phyloP scores from a whole-genome alignment of 1,284 basidiomycete genomes.

The Chalciporus sp. region DNA sequence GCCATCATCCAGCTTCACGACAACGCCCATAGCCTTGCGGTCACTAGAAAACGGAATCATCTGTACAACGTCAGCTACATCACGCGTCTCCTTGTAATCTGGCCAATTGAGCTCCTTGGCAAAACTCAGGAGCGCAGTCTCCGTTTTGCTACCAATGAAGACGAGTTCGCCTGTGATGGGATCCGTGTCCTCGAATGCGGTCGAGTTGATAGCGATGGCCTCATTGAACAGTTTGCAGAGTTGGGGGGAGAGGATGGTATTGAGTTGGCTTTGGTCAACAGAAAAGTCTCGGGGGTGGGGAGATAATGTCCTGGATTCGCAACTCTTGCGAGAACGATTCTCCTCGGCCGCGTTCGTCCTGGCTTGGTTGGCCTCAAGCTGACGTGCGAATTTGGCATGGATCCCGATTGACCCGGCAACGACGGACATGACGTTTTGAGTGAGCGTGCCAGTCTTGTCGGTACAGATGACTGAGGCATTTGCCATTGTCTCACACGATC shows the following conservation, averaged over 20 bases:
- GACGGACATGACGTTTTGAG: slow-evolving; percentile 94
- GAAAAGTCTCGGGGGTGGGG: slow-evolving; percentile 76
- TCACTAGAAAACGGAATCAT: slow-evolving; percentile 96
- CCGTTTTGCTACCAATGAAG: slow-evolving; percentile 96
- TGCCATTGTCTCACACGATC: slow-evolving; percentile 98
- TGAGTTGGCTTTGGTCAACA: slow-evolving; percentile 77
- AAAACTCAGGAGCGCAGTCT: slow-evolving; percentile 90
- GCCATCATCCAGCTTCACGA: slow-evolving; percentile 65
- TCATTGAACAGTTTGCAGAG: slow-evolving; percentile 80
- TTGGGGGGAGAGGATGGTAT: slow-evolving; percentile 61
- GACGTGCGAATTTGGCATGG: slow-evolving; percentile 89
- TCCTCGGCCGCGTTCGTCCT: slow-evolving; percentile 77
- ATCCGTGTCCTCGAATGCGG: slow-evolving; percentile 89
- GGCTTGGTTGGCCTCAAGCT: slow-evolving; percentile 72
- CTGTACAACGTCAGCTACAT: slow-evolving; percentile 73
- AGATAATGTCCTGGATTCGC: slow-evolving; percentile 32
- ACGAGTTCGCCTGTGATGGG: slow-evolving; percentile 61
- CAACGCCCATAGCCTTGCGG: slow-evolving; percentile 95
- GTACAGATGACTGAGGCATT: slow-evolving; percentile 97
- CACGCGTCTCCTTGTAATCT: slow-evolving; percentile 72
- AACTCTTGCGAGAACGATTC: slow-evolving; percentile 37
- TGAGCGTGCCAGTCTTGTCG: slow-evolving; percentile 94
- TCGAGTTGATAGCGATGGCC: slow-evolving; percentile 91
- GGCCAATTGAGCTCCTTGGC: slow-evolving; percentile 87
- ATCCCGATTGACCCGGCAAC: slow-evolving; percentile 95